Evolutionary conservation across 192 early-diverging fungal species (phyloP).

Genomic region (Coemansia nantahalensis): DNA sequence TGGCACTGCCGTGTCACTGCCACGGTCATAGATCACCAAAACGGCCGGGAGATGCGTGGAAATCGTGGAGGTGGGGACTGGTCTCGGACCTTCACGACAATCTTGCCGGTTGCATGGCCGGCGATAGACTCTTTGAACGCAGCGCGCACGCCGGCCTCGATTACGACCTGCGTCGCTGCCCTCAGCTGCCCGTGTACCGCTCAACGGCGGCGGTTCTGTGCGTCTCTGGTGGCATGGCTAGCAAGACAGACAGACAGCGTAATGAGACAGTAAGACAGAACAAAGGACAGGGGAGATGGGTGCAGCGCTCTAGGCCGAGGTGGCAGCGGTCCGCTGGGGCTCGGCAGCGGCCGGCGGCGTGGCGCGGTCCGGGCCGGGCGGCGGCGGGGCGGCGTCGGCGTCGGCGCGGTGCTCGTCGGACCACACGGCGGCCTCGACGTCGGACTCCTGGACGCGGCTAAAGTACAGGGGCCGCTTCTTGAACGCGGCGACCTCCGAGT

Average conservation of each 20-base stretch:
- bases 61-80: not conserved
- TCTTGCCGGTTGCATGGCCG: conserved; percentile 55
- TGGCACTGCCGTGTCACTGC: too few species aligned
- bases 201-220: not conserved
- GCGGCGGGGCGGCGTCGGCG: not conserved
- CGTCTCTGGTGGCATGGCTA: too few species aligned
- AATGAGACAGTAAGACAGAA: too few species aligned
- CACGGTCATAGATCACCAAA: too few species aligned
- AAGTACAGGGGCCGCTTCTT: conserved; percentile 65
- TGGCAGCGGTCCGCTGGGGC: conserved; percentile 11
- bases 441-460: conserved; percentile 50
- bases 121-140: conserved; percentile 40
- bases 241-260: too few species aligned
- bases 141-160: conserved; percentile 26
- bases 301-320: not conserved
- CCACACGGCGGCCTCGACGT: conserved; percentile 53
- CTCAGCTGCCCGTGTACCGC: too few species aligned
- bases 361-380: not conserved
- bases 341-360: not conserved
- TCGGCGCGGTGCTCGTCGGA: conserved; percentile 26
- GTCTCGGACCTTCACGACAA: conserved; percentile 45
- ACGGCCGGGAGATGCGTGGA: too few species aligned
- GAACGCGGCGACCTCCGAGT: conserved; percentile 60
- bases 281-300: too few species aligned
- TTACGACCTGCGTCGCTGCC: too few species aligned